Base-by-base conservation (phyloP, 805 yeast species). In the Starmerella khaoyaiensis region DNA sequence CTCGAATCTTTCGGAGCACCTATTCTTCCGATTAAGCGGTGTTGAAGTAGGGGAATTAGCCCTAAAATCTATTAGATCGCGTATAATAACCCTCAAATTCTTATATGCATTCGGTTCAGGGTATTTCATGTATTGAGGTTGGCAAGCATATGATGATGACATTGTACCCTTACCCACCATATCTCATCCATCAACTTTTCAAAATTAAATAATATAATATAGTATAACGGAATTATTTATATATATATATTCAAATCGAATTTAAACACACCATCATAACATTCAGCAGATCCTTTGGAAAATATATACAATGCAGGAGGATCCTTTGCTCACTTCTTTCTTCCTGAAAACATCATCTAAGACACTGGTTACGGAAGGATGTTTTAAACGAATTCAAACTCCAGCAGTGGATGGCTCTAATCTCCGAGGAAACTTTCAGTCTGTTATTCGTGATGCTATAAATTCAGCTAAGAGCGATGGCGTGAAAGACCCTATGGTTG, bases 321-420 rank as follows among this genome's bases (percentile, higher is more conserved):
- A 39, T n/a, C n/a, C n/a, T n/a, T n/a, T n/a, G n/a, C n/a, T n/a
- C n/a, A n/a, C n/a, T 3, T 22, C 16, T 2, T 39, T 39, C 16
- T 39, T 31, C 26, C 28, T 39, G 21, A 30, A 21, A 18, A 30
- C 34, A 12, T 14, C 21, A 5, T 15, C 10, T 15, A 19, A 19
- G 4, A 39, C 39, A 3, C 15, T 39, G 4, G 31, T 22, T 4
- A 31, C 39, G 1, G 27, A 35, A 2, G 45, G 45, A 3, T 23
- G 36, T n/a, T 39, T 38, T 26, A 17, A 19, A 18, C 26, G 42
- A 18, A 28, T 42, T 16, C 17, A 17, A 4, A 28, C 36, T 1
- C 42, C 45, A 1, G 39, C 45, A 4, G 28, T 8, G 3, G 45
- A 42, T 25, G 45, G 42, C 3, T 26, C 41, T 9, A 36, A 35